A percentile compares a stretch with the other conserved stretches of the same genome.
Evolutionary conservation across 306 rosid species (phyloP).

Genomic region (Trichosanthes truncata): DNA sequence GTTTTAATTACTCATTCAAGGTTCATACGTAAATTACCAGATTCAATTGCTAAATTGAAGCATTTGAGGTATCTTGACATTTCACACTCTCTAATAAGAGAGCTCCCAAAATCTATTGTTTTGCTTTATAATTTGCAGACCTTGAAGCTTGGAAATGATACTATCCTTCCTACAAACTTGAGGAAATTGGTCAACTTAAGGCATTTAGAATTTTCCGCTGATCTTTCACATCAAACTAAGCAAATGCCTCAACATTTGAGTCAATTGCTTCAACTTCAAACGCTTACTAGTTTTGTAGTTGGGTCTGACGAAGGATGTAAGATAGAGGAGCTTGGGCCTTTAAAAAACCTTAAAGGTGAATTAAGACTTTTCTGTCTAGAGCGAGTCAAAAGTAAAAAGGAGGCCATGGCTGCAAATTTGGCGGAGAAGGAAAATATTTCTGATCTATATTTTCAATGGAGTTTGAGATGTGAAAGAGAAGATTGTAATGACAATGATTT

Average conservation of each 20-base stretch:
- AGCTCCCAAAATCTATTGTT: not conserved
- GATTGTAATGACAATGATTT: not conserved
- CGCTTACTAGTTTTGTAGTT: not conserved
- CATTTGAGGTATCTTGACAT: conserved; percentile 8
- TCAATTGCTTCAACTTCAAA: not conserved
- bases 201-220: not conserved
- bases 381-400: not conserved
- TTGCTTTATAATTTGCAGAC: not conserved
- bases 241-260: not conserved
- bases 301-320: not conserved
- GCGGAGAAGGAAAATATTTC: not conserved
- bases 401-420: conserved; percentile 5
- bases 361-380: not conserved
- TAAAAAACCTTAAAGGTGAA: not conserved
- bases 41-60: not conserved
- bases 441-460: not conserved
- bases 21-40: not conserved
- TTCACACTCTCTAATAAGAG: not conserved
- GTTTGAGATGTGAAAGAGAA: not conserved
- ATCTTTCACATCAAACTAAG: not conserved
- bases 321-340: not conserved
- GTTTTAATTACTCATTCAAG: not conserved
- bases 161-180: not conserved
- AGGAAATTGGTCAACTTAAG: not conserved
- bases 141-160: not conserved